phyloP scores from a whole-genome alignment of 2,329 filamentous ascomycete genomes.

The Trichoderma asperellum region DNA sequence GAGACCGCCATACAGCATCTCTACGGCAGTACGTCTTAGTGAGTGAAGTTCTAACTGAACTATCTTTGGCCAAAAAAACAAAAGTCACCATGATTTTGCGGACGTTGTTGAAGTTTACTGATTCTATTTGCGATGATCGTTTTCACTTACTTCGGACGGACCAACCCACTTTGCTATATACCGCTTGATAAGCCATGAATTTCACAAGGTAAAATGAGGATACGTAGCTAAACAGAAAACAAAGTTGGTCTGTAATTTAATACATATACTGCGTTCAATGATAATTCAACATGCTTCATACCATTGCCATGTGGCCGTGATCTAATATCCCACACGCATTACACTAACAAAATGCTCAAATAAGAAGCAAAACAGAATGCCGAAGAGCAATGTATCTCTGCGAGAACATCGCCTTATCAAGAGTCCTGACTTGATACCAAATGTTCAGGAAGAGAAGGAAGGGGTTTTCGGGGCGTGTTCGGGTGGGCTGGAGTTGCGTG shows the following conservation, averaged over 20 bases:
- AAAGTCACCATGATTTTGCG: slow-evolving; percentile 8
- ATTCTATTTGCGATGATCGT: slow-evolving; percentile 26
- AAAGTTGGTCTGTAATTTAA: slow-evolving; percentile 9
- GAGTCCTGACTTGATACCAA: slow-evolving; percentile 16
- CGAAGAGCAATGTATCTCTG: slow-evolving; percentile 11
- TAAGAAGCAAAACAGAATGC: background rate
- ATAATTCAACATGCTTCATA: background rate
- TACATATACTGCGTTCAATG: slow-evolving; percentile 10
- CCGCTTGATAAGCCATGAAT: slow-evolving; percentile 28
- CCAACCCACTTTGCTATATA: slow-evolving; percentile 30
- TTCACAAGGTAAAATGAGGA: slow-evolving; percentile 29
- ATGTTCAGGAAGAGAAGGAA: slow-evolving; percentile 40
- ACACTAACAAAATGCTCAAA: background rate
- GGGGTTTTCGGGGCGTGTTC: slow-evolving; percentile 45
- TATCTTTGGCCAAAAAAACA: background rate
- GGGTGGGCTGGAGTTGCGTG: slow-evolving; percentile 23
- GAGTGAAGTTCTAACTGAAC: background rate
- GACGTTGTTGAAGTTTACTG: slow-evolving; percentile 22
- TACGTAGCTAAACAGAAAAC: slow-evolving; percentile 28
- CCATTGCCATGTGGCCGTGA: slow-evolving; percentile 10
- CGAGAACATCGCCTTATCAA: background rate
- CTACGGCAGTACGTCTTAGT: slow-evolving; percentile 36
- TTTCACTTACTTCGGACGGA: slow-evolving; percentile 1
- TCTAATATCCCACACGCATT: background rate
- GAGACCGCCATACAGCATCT: slow-evolving; percentile 49